Base-by-base conservation (phyloP, 2,329 filamentous ascomycete genomes). In the Calycina marina region DNA sequence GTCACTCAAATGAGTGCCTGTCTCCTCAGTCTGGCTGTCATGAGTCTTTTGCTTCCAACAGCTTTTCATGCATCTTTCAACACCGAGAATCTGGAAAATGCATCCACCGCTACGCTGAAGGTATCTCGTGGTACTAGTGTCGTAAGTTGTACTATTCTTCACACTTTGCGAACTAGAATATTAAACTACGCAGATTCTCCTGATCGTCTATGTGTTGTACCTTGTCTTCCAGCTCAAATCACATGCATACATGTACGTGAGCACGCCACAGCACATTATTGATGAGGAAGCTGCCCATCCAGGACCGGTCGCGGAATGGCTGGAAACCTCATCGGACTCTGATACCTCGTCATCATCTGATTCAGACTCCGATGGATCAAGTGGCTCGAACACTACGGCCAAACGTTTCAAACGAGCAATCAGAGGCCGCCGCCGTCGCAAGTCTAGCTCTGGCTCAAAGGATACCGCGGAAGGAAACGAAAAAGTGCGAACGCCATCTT, bases 1-100 rank as follows among this genome's bases (percentile, higher is more conserved):
- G 83, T 93, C 37, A 93, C 85, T 1, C 85, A 94, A 54, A 93
- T 93, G 83, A 93, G 84, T 53, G 86, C 86, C 31, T 93, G 84
- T 59, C 65, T 94, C 46, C 69, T 94, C 45, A 92, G 83, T 62
- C 57, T 93, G 56, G 86, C 81, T 50, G 86, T 93, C 39, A 86
- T 83, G 57, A 93, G 85, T 61, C 63, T 93, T 14, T 68, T 93
- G 15, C 59, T 94, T 9, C 85, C 86, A 1, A 93, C 86, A 18
- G 86, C 86, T 4, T 94, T 94, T 54, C 84, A 94, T 51, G 83
- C 84, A 11, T 90, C 86, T 0, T 94, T 90, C 57, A 69, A 57
- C 11, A 63, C 78, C 44, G 56, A 60, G 8, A 50, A 50, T 1
- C 56, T 35, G 22, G 31, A 14, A 5, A 46, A 63, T 16, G 85